Evolutionary conservation across 2,329 filamentous ascomycete species (phyloP), one percentile per base, ranked within the genome.

Genomic region (Aspergillus felis): DNA sequence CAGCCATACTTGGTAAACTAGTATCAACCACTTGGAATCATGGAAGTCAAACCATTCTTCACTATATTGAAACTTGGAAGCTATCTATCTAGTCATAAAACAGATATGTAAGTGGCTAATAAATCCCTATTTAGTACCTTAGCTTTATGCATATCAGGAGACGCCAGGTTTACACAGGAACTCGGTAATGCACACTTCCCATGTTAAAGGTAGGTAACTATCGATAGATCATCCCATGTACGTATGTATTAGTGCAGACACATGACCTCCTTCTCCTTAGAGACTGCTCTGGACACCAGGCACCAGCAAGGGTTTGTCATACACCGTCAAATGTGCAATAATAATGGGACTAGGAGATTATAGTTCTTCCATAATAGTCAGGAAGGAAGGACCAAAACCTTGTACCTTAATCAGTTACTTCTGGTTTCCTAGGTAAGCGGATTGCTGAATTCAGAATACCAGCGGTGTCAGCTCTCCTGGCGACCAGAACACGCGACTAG

Each of bases 241-340:
- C 14, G 42, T 17, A 32, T 48, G 41, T 54, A 8, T 8, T 41
- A 22, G 24, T n/a, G 10, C 7, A 25, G 28, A 24, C 50, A 56
- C 54, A 42, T 52, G 54, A 56, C 54, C 54, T 29, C 42, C 42
- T 56, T 14, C 54, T 56, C 28, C 54, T 52, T 56, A 27, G 42
- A 38, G 25, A 27, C 14, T 17, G 24, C 12, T 14, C 22, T 46
- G 24, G 51, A n/a, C 41, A 46, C 25, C 20, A 51, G 25, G 24
- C 29, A 51, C 27, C 51, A 42, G 42, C 20, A 47, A 50, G 50
- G 42, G 42, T 14, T 10, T 10, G 12, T 46, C 32, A 38, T 17
- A 38, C 32, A 5, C 14, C 14, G 14, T n/a, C 6, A 38, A 38
- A 17, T 38, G 5, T 17, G 32, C 14, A 17, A 38, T 17, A 38